Percentiles rank a stretch among this genome's conserved stretches.
These are phyloP conservation scores for Cercospora brassicicola DNA, from an alignment of 2,329 filamentous ascomycete species.

Conservation along the genomic window DNA sequence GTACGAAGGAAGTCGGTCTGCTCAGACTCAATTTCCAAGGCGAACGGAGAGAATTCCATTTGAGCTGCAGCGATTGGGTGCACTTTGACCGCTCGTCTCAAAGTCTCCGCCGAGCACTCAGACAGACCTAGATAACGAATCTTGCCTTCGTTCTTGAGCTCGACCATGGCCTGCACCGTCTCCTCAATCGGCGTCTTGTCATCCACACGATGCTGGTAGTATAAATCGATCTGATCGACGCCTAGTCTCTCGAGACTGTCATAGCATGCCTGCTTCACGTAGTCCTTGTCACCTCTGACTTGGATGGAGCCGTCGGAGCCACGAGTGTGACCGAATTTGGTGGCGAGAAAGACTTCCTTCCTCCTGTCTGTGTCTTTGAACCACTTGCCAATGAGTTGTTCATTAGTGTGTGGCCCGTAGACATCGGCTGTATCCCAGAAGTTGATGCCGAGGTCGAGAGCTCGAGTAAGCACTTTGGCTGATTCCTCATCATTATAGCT, in stretches of 20 bases:
- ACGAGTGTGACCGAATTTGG: conserved; percentile 41
- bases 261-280: conserved; percentile 40
- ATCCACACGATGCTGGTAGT: conserved; percentile 50
- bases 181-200: conserved; percentile 47
- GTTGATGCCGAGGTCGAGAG: conserved; percentile 34
- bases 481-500: conserved; percentile 35
- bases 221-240: conserved; percentile 45
- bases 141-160: conserved; percentile 54
- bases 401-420: conserved; percentile 37
- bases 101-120: conserved; percentile 51
- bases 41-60: conserved; percentile 55
- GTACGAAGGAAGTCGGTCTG: conserved; percentile 46
- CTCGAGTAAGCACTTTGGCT: conserved; percentile 30
- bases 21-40: conserved; percentile 51
- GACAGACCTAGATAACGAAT: conserved; percentile 55
- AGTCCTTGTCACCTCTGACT: conserved; percentile 42
- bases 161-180: conserved; percentile 47
- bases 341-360: conserved; percentile 45
- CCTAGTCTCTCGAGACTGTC: conserved; percentile 42
- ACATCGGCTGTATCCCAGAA: conserved; percentile 37
- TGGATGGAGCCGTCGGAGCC: conserved; percentile 21
- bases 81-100: conserved; percentile 53
- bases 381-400: conserved; percentile 43
- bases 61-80: conserved; percentile 56
- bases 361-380: conserved; percentile 43